Percentiles rank a stretch among this genome's conserved stretches.
phyloP scores from a whole-genome alignment of 768 basidiomycete species.

The Kwoniella mangroviensis region DNA sequence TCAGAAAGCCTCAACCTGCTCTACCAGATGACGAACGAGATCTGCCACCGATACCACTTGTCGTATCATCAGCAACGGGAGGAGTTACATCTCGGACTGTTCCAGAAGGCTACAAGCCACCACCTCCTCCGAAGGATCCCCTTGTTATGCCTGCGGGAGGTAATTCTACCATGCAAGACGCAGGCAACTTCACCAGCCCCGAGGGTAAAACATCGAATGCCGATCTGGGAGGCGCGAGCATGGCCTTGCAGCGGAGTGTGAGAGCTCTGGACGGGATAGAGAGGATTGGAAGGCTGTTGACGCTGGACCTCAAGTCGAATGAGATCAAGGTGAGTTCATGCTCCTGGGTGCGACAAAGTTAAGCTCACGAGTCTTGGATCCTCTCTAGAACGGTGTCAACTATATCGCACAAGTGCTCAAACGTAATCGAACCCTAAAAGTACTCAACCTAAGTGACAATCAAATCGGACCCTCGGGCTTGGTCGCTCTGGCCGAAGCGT shows the following conservation, averaged over 20 bases:
- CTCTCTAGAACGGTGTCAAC: constrained; percentile 69
- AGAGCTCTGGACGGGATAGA: constrained; percentile 86
- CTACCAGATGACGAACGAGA: constrained; percentile 27
- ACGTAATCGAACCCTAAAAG: constrained; percentile 90
- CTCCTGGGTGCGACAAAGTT: no score
- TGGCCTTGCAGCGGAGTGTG: constrained; percentile 83
- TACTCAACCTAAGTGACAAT: constrained; percentile 92
- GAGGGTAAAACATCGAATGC: constrained; percentile 37
- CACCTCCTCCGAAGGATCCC: constrained; percentile 64
- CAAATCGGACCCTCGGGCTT: constrained; percentile 84
- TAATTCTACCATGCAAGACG: constrained; percentile 60
- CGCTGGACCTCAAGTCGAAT: constrained; percentile 88
- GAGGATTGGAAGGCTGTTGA: constrained; percentile 79
- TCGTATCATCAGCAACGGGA: constrained; percentile 36
- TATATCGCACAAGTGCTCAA: constrained; percentile 96
- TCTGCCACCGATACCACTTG: constrained; percentile 45
- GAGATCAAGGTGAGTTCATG: constrained; percentile 75
- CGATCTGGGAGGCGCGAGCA: constrained; percentile 56
- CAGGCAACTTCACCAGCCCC: constrained; percentile 58
- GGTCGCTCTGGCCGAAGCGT: constrained; percentile 79
- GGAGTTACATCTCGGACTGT: constrained; percentile 45
- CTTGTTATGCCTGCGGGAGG: constrained; percentile 56
- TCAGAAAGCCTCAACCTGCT: constrained; percentile 24
- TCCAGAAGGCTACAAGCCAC: constrained; percentile 60
- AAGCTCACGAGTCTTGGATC: no score